These are phyloP conservation scores for Lactuca sativa DNA, from an alignment of 129 eudicot species.

Conservation along the genomic window DNA sequence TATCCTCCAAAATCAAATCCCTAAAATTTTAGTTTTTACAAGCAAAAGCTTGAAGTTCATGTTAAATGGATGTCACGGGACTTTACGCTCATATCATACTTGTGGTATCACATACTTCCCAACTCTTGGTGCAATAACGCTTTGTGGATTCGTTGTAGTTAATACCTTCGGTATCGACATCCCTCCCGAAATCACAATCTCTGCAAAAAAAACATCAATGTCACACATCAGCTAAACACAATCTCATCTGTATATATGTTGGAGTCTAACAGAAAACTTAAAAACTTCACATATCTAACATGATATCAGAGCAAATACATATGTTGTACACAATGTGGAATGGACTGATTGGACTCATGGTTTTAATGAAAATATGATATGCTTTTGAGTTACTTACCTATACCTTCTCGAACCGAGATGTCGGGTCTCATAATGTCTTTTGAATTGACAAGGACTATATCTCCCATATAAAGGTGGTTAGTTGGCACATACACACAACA, in stretches of 20 bases:
- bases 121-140: constrained; percentile 43
- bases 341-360: neutral
- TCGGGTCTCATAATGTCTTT: constrained; percentile 70
- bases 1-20: neutral
- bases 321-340: neutral
- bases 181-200: constrained; percentile 87
- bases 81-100: constrained; percentile 31
- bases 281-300: neutral
- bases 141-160: constrained; percentile 46
- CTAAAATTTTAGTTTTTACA: constrained; percentile 15
- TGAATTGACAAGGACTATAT: constrained; percentile 59
- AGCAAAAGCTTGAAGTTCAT: constrained; percentile 18
- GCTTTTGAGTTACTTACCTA: constrained; percentile 43
- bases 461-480: constrained; percentile 82
- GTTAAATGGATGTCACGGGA: neutral
- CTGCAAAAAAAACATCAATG: constrained; percentile 37
- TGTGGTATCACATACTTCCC: constrained; percentile 57
- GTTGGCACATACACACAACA: constrained; percentile 78
- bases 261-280: neutral
- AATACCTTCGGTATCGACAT: constrained; percentile 77
- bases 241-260: neutral
- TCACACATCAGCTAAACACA: neutral
- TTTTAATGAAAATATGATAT: neutral
- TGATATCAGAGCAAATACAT: neutral
- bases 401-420: constrained; percentile 78